These are phyloP conservation scores for Termitomyces sp. DNA, from an alignment of 768 basidiomycete genomes.

Conservation along the genomic window DNA sequence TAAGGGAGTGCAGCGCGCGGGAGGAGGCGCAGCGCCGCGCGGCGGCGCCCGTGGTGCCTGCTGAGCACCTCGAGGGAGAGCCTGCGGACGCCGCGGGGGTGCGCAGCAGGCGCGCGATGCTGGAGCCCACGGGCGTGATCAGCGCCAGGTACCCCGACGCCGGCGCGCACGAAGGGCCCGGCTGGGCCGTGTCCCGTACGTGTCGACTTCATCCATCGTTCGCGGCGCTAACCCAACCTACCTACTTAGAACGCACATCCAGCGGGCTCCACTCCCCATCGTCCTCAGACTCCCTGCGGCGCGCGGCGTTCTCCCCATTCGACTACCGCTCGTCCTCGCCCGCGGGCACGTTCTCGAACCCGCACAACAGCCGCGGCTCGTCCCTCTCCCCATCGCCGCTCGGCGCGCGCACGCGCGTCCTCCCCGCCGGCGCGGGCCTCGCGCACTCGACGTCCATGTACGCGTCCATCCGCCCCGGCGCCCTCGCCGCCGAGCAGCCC, in stretches of 20 bases:
- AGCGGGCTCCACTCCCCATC: slow-evolving; percentile 25
- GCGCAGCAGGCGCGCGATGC: slow-evolving; percentile 16
- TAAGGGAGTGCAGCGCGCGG: slow-evolving; percentile 12
- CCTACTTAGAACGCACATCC: slow-evolving; percentile 7
- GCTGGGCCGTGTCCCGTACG: background rate
- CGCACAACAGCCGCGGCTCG: slow-evolving; percentile 13
- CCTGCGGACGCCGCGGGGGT: background rate
- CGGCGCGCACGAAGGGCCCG: too few relatives aligned
- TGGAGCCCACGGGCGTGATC: slow-evolving; percentile 27
- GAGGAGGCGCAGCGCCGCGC: slow-evolving; percentile 5
- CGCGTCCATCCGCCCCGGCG: slow-evolving; percentile 8
- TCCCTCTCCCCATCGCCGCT: slow-evolving; percentile 12
- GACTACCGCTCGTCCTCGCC: slow-evolving; percentile 17
- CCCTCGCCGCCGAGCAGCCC: slow-evolving; percentile 6
- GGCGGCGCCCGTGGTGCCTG: slow-evolving; percentile 3
- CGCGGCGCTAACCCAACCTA: background rate
- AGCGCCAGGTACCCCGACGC: slow-evolving; percentile 1
- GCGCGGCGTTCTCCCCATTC: slow-evolving; percentile 19
- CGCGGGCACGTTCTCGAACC: slow-evolving; percentile 13
- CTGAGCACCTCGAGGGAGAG: background rate
- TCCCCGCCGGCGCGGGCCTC: slow-evolving; percentile 8
- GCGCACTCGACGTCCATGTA: slow-evolving; percentile 24
- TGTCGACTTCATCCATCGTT: background rate
- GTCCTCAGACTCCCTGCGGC: slow-evolving; percentile 25
- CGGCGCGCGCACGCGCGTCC: slow-evolving; percentile 1